Conservation (phyloP, 495 filamentous ascomycete genomes). For the Penicillium roqueforti region DNA sequence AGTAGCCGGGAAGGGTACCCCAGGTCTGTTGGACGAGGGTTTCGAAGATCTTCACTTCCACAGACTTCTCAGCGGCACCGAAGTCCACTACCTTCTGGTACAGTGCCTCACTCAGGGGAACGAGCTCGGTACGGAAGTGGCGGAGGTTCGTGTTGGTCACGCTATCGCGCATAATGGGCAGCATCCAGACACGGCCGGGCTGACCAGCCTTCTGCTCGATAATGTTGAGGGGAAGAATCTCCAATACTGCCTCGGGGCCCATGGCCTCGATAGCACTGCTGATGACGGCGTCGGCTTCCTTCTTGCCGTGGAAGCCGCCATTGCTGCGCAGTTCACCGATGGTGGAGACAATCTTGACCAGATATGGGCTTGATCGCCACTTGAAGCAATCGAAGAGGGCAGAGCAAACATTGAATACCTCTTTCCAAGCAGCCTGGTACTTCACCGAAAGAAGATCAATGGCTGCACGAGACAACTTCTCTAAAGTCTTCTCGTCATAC, state of each 20-base stretch:
- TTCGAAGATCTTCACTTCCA: constrained; percentile 96
- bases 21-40: constrained; percentile 94
- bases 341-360: constrained; percentile 65
- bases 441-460: constrained; percentile 76
- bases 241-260: constrained; percentile 77
- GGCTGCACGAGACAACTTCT: constrained; percentile 64
- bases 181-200: constrained; percentile 87
- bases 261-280: constrained; percentile 80
- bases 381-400: constrained; percentile 81
- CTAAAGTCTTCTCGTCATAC: constrained; percentile 79
- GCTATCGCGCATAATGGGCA: constrained; percentile 82
- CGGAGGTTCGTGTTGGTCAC: constrained; percentile 77
- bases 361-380: constrained; percentile 75
- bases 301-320: constrained; percentile 88
- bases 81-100: constrained; percentile 84
- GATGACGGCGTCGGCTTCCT: constrained; percentile 86
- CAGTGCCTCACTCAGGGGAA: constrained; percentile 83
- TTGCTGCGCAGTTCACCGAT: constrained; percentile 86
- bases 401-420: constrained; percentile 87
- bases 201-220: constrained; percentile 67
- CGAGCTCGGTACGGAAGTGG: constrained; percentile 80
- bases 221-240: constrained; percentile 81
- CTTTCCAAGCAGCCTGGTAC: constrained; percentile 91
- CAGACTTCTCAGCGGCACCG: constrained; percentile 72
- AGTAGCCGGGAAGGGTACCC: constrained; percentile 92